Evolutionary conservation across 2,329 filamentous ascomycete genomes (phyloP).

Genomic region (Colletotrichum musae): DNA sequence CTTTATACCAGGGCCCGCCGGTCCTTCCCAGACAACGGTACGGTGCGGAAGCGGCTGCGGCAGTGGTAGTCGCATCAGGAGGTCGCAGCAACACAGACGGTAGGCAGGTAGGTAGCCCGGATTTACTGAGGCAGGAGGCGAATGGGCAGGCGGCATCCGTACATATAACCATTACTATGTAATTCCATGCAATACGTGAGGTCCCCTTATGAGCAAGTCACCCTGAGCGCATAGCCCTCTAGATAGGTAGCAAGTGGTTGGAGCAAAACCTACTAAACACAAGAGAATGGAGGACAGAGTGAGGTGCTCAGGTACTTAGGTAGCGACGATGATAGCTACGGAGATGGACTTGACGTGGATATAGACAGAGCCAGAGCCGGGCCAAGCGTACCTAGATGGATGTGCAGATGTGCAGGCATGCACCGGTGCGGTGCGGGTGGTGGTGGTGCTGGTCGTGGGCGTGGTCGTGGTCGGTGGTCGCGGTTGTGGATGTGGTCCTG

Average conservation of each 20-base stretch:
- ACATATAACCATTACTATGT: no score
- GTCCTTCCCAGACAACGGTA: conserved; percentile 8
- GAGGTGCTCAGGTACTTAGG: no score
- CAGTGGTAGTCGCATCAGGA: neutral
- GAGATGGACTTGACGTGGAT: conserved; percentile 12
- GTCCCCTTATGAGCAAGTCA: no score
- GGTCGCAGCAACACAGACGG: conserved; percentile 1
- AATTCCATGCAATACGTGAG: no score
- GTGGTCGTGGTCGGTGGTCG: conserved; percentile 14
- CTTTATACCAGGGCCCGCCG: neutral
- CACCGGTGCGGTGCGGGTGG: conserved; percentile 10
- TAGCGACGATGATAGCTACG: neutral
- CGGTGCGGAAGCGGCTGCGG: conserved; percentile 21
- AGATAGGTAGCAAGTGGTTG: no score
- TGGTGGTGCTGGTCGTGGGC: conserved; percentile 13
- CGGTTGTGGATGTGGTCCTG: conserved; percentile 13
- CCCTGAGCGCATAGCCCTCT: no score
- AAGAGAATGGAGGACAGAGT: no score
- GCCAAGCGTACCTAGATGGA: conserved; percentile 1
- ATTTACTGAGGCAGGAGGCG: neutral
- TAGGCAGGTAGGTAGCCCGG: conserved; percentile 4
- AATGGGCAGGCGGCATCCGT: no score
- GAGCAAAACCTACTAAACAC: no score
- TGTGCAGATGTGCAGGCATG: conserved; percentile 7
- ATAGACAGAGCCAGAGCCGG: conserved; percentile 1